Conservation (phyloP, 495 filamentous ascomycete genomes). For the Talaromyces wortmannii region DNA sequence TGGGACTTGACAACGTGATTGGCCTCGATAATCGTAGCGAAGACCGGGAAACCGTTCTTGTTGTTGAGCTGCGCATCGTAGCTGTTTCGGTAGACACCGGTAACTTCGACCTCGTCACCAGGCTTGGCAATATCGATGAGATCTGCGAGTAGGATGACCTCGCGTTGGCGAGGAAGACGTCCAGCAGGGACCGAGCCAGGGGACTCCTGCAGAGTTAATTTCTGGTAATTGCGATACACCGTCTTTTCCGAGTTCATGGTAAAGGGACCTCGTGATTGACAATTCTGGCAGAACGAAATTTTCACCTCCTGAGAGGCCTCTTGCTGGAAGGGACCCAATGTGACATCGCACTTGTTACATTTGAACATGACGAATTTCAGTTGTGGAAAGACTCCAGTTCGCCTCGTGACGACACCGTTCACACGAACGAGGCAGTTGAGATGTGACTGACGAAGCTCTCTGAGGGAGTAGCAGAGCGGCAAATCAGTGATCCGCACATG, state of each 20-base stretch:
- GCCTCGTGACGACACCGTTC: conserved; percentile 88
- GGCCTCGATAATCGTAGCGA: conserved; percentile 94
- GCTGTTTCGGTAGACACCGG: conserved; percentile 96
- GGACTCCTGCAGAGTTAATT: conserved; percentile 93
- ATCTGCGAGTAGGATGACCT: conserved; percentile 95
- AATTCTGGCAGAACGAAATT: conserved; percentile 95
- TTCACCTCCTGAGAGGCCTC: conserved; percentile 94
- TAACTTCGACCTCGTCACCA: conserved; percentile 95
- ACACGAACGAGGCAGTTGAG: conserved; percentile 96
- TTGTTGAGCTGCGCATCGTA: conserved; percentile 97
- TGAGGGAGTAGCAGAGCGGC: conserved; percentile 92
- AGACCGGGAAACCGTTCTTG: conserved; percentile 98
- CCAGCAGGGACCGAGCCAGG: conserved; percentile 96
- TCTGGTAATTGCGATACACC: conserved; percentile 99
- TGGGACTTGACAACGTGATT: conserved; percentile 97
- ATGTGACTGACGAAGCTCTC: conserved; percentile 91
- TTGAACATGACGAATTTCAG: conserved; percentile 97
- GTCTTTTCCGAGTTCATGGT: conserved; percentile 96
- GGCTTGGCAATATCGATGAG: conserved; percentile 95
- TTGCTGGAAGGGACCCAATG: conserved; percentile 93
- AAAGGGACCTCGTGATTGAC: conserved; percentile 93
- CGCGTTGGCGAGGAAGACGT: conserved; percentile 88
- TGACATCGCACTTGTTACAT: conserved; percentile 87
- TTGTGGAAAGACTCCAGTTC: conserved; percentile 97
- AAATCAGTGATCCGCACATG: conserved; percentile 96